Evolutionary conservation across 371 early-diverging fungal species (phyloP).

Genomic region (Apophysomyces variabilis): DNA sequence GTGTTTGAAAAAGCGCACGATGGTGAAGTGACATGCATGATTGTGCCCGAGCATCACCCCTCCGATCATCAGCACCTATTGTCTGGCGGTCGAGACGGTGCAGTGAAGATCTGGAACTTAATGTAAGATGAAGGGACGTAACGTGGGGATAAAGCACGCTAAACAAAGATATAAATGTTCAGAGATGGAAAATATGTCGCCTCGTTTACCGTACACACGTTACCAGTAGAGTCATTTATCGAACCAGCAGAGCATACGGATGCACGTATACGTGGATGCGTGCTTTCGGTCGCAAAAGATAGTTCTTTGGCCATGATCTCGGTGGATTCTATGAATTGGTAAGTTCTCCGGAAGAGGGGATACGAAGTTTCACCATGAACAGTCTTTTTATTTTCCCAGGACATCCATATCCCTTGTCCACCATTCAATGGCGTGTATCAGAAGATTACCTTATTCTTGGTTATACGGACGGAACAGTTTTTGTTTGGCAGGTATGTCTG

Average conservation of each 20-base stretch:
- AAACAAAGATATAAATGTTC: not conserved
- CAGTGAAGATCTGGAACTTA: slow-evolving; percentile 78
- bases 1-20: slow-evolving; percentile 53
- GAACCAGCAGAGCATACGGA: slow-evolving; percentile 68
- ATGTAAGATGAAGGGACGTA: slow-evolving; percentile 46
- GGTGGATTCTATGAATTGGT: slow-evolving; percentile 79
- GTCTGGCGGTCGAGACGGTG: slow-evolving; percentile 73
- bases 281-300: slow-evolving; percentile 73
- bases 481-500: slow-evolving; percentile 76
- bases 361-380: not conserved
- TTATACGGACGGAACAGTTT: slow-evolving; percentile 65
- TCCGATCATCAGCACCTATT: slow-evolving; percentile 57
- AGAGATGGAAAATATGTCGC: slow-evolving; percentile 69
- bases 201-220: slow-evolving; percentile 68
- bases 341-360: slow-evolving; percentile 1
- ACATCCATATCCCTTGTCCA: slow-evolving; percentile 53
- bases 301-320: slow-evolving; percentile 74
- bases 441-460: slow-evolving; percentile 74
- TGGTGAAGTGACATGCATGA: slow-evolving; percentile 61
- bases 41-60: slow-evolving; percentile 54
- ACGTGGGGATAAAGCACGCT: not conserved
- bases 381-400: slow-evolving; percentile 68
- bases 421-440: slow-evolving; percentile 71
- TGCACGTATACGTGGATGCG: slow-evolving; percentile 57
- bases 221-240: slow-evolving; percentile 61